Base-by-base conservation (phyloP, 306 rosid species). In the Vigna hirtella region DNA sequence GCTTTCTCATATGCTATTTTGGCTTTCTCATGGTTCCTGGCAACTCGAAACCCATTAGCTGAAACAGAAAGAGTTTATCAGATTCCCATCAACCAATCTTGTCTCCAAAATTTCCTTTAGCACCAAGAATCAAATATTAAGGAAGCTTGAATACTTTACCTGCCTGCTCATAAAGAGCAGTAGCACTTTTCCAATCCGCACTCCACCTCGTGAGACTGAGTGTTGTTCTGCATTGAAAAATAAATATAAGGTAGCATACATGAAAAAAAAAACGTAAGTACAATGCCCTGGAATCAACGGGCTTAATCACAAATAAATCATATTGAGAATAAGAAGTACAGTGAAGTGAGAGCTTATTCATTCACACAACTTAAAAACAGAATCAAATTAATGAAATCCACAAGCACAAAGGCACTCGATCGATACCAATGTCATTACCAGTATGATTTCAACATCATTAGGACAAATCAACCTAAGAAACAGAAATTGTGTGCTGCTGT, bases 181-280 rank as follows among this genome's bases (percentile, higher is more conserved):
- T 88, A 63, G 98, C 98, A 67, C 67, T 76, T 77, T 67, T 81
- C 98, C 98, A 94, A 85, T 94, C 98, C 36, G 97, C 97, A 86
- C 59, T 92, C 98, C 98, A 95, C 78, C 98, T 89, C 24, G 97
- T 92, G 56, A 95, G 86, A 83, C 89, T 91, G 57, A 92, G 98
- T 84, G 77, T 89, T 48, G 98, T 95, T 74, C 98, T 95, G 86
- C 59, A 55, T 20, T 26, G 15, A 64, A 57, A 79, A 50, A 36
- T 45, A 49, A 22, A 51, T 22, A 32, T 10, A 32, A 74, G 62
- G 45, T 7, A 26, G 62, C 79, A 53, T 7, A 63, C 63, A 83
- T 34, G 24, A 24, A 64, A 69, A 64, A 51, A 75, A 50, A 77
- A 61, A 36, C 5, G 47, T 1, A 51, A 36, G 20, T 32, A 59